Evolutionary conservation across 257 asterid species (phyloP), one percentile per base, ranked within the genome.

Genomic region (Prunella vulgaris): DNA sequence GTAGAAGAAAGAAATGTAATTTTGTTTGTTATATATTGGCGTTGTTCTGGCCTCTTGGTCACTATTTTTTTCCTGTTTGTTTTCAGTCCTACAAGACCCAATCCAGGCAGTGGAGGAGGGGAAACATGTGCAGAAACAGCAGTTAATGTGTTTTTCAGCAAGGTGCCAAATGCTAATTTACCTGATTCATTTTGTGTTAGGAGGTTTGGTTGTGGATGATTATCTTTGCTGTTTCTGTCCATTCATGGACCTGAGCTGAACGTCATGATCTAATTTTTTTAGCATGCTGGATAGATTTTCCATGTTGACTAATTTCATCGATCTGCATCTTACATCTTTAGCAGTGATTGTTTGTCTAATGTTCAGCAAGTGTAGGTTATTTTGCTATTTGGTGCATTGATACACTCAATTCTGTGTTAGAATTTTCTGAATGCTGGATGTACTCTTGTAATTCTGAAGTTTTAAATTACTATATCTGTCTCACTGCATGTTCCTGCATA

Each of bases 71-170:
- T 54, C 74, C 42, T 64, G 48, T 48, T 60, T 76, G 60, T 76
- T 72, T 74, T 78, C 94, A 94, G 99, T 81, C 98, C 99, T 74
- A 92, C 97, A 64, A 88, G 99, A 76, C 97, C 92, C 48, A 86
- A 74, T 82, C 99, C 98, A 57, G 92, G 95, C 71, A 97, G 96
- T 70, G 97, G 96, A 73, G 42, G 99, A 94, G 98, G 98, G 71
- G 99, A 94, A 84, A 91, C 98, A 1, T 91, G 97, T 77, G 99
- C 99, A 13, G 99, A 94, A 86, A 92, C 98, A 49, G 93, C 96
- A 25, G 83, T 91, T 35, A 84, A 80, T 66, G 92, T 94, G 66
- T 94, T 91, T 71, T 86, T 94, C 72, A 81, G 92, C 76, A 94
- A 94, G 98, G 99, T 94, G 85, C 24, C 82, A 82, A 83, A 74